Base-by-base conservation (phyloP, 192 early-diverging fungal genomes). In the Gaertneriomyces semiglobifer region DNA sequence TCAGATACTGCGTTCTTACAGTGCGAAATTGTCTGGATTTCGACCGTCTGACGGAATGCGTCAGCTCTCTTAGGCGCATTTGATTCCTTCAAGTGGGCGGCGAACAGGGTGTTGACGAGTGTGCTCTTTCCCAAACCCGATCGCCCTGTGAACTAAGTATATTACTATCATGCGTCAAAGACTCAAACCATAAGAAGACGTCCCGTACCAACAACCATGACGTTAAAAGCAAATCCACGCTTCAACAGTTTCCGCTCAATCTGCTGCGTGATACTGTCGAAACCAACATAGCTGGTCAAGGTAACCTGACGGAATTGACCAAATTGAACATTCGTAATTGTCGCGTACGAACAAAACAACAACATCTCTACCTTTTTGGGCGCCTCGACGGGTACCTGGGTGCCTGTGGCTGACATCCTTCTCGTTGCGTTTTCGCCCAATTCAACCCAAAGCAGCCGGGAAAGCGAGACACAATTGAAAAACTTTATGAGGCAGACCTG, bases 111-210 rank as follows among this genome's bases (percentile, higher is more conserved):
- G 86, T 99, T 99, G 77, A 98, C 88, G 65, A 99, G 84, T 46
- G 96, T 99, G 63, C 91, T 92, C 84, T 99, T 99, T 77, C 96
- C 96, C 69, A 98, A 82, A 16, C 96, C 96, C 48, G 94, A 90
- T 79, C 93, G 91, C 62, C 95, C 95, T 92, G 59, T 53, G 53
- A 42, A 45, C 25, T 33, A 2, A 33, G 4, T 5, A 20, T 52
- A 20, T 52, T 20, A 52, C n/a, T 20, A 52, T 20, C n/a, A 5
- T 20, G n/a, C 50, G 4, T 6, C 5, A n/a, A 6, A 20, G 2
- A 50, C n/a, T 5, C 50, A 4, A 0, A n/a, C n/a, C 16, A 20
- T 6, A 20, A 6, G 4, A n/a, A 18, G n/a, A n/a, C 6, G 6
- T 18, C 6, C 20, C 87, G 65, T 78, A 91, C 92, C 95, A 69